Conservation (phyloP, 176 grass and related monocot species). For the Saccharum officinarum region DNA sequence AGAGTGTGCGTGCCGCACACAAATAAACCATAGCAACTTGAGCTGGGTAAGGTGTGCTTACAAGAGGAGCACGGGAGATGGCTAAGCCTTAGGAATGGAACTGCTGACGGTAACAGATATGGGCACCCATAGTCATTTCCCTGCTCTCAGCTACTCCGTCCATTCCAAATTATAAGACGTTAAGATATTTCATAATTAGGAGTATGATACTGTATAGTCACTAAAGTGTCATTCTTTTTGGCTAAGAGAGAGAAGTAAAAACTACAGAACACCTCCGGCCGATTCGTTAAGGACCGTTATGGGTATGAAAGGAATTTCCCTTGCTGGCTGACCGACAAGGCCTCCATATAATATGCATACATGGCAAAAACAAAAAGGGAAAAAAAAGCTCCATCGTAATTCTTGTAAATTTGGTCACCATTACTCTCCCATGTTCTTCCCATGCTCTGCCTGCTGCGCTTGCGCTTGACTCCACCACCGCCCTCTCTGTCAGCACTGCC, state of each 20-base stretch:
- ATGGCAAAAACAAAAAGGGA: no score
- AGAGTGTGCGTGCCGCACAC: no score
- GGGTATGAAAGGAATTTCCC: background rate
- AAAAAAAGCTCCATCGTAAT: background rate
- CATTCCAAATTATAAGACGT: no score
- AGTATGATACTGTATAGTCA: background rate
- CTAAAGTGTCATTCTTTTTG: background rate
- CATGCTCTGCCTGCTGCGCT: background rate
- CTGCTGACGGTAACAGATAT: no score
- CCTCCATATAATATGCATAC: background rate
- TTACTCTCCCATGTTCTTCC: background rate
- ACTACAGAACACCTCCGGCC: background rate
- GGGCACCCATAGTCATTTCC: no score
- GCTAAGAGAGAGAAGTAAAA: background rate
- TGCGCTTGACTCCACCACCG: slow-evolving; percentile 17
- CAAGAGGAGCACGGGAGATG: no score
- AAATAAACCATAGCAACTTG: no score
- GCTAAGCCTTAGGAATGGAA: no score
- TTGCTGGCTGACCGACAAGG: background rate
- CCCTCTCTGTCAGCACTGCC: slow-evolving; percentile 44
- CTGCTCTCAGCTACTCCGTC: no score
- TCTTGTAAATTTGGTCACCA: background rate
- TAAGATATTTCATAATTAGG: no score
- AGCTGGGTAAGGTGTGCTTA: no score
- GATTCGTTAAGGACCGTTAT: background rate